Base-by-base conservation (phyloP, 2,329 filamentous ascomycete species). In the Madurella mycetomatis region DNA sequence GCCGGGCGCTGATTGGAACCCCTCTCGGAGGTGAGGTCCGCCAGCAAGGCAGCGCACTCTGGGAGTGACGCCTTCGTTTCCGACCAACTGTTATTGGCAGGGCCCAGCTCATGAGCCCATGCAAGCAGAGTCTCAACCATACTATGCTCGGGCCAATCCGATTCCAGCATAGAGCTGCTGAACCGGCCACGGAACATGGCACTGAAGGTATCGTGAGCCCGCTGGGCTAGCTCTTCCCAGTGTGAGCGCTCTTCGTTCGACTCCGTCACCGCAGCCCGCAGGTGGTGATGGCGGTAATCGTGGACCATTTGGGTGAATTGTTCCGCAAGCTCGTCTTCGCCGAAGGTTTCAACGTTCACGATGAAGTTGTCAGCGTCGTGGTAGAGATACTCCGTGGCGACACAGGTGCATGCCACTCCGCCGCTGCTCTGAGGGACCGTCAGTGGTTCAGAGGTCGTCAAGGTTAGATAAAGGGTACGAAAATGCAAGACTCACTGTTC, bases 321-420 rank as follows among this genome's bases (percentile, higher is more conserved):
- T 0, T 64, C 56, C 25, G 50, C 40, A 0, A 75, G 55, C 5
- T 74, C 70, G 0, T 63, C 64, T 4, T 54, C 47, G 4, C 49
- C 63, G 50, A 74, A 74, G 2, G 61, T 31, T 1, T 72, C 66
- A 0, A 74, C 65, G 1, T 69, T 51, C 2, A 78, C 65, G 0
- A 59, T 55, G 47, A 74, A 71, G 7, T 62, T 51, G 5, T 67
- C 56, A 0, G 47, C 40, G 1, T 65, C 64, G 41, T 74, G 72
- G 53, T 70, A 72, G 53, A 69, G 67, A 53, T 75, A 78, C 44
- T 78, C 75, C 0, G 75, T 79, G 0, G 72, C 74, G 1, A 73
- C 74, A 39, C 74, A 78, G 0, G 76, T 79, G 49, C 76, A 79
- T 0, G 75, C 76, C 16, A 63, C 61, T 1, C 75, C 76, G 13